Conservation (phyloP, 768 basidiomycete genomes). For the Kwoniella dejecticola region DNA sequence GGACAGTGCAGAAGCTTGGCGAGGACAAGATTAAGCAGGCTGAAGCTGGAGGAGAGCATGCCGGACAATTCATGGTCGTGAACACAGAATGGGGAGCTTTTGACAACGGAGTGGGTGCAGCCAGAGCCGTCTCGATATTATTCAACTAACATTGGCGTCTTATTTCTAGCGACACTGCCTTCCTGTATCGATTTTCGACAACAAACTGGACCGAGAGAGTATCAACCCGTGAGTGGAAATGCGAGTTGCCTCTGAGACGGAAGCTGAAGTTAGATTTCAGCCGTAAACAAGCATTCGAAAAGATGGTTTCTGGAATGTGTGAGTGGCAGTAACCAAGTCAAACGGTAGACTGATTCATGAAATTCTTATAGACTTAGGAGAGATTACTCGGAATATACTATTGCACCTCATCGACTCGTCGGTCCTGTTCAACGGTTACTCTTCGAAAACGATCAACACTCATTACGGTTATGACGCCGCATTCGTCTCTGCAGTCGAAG, state of each 20-base stretch:
- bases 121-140: background rate
- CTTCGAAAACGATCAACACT: conserved; percentile 70
- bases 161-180: conserved; percentile 69
- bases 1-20: conserved; percentile 80
- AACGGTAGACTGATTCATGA: background rate
- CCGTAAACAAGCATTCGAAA: conserved; percentile 88
- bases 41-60: conserved; percentile 56
- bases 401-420: conserved; percentile 67
- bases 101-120: conserved; percentile 81
- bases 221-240: conserved; percentile 71
- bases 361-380: conserved; percentile 69
- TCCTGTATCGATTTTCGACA: conserved; percentile 87
- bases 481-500: conserved; percentile 81
- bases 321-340: conserved; percentile 9
- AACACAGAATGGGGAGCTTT: conserved; percentile 99
- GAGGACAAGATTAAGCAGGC: conserved; percentile 60
- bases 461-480: conserved; percentile 96
- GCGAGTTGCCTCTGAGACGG: background rate
- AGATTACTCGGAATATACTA: conserved; percentile 82
- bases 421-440: conserved; percentile 75
- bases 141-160: background rate
- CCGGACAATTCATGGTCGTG: conserved; percentile 74
- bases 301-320: conserved; percentile 97
- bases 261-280: conserved; percentile 27
- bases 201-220: conserved; percentile 84